Evolutionary conservation across 2,329 filamentous ascomycete genomes (phyloP), one percentile per base, ranked within the genome.

Genomic region (Curvularia spicifera): DNA sequence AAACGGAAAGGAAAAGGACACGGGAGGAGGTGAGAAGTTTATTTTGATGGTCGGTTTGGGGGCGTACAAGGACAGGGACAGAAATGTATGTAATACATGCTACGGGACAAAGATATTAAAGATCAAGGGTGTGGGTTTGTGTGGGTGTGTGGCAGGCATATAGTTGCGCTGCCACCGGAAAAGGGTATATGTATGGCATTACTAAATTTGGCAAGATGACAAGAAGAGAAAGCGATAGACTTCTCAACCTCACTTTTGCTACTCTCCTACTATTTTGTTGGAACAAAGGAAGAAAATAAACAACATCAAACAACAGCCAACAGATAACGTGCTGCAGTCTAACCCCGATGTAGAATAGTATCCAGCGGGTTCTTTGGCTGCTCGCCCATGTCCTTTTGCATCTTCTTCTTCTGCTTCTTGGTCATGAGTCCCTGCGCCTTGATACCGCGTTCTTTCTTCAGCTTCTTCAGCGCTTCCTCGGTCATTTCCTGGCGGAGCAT

Each of bases 401-500:
- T 59, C 48, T 65, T 53, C 53, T 67, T 67, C 52, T 70, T 72
- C 29, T 68, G 59, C 28, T 59, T 60, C 50, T 68, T 69, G 10
- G 65, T 70, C 57, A 66, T 67, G 6, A 73, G 49, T 9, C 74
- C 72, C 53, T 61, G 66, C 6, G 66, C 71, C 51, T 71, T 70
- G 22, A 75, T 51, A 4, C 75, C 74, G 42, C 69, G 61, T 60
- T 81, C 78, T 65, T 83, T 83, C 58, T 81, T 75, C 40, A 85
- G 74, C 63, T 83, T 83, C 68, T 82, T 80, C 65, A 89, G 84
- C 0, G 86, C 87, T 61, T 87, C 81, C 50, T 83, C 78, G 0
- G 91, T 96, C 56, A 96, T 78, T 60, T 90, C 86, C 71, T 95
- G 91, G 37, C 91, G 82, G 68, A 90, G 85, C 74, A 95, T 85